These are phyloP conservation scores for Tripidium arundinaceum DNA, from an alignment of 202 grass and related monocot species.

Conservation along the genomic window DNA sequence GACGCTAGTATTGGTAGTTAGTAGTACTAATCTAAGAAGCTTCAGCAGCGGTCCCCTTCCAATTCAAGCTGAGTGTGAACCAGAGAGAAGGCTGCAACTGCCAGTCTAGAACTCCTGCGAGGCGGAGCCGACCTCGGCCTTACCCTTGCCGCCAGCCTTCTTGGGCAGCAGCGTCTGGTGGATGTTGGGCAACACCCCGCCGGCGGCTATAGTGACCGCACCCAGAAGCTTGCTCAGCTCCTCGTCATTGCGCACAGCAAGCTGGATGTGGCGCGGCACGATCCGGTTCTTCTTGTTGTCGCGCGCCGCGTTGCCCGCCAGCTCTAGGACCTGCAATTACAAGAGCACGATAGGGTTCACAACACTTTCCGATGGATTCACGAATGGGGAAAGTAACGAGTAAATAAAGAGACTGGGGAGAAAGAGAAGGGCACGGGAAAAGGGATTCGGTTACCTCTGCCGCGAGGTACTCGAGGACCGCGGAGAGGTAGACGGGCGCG, in stretches of 20 bases:
- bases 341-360: no score
- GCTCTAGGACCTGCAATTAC: conserved; percentile 55
- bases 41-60: no score
- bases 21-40: not conserved
- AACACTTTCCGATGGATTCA: no score
- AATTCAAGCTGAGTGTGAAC: accelerated
- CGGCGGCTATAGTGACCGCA: conserved; percentile 56
- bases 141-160: conserved; percentile 58
- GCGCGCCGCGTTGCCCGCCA: conserved; percentile 79
- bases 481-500: conserved; percentile 87
- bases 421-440: no score
- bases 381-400: no score
- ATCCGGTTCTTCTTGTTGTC: conserved; percentile 98
- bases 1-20: not conserved
- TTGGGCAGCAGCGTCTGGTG: conserved; percentile 72
- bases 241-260: conserved; percentile 92
- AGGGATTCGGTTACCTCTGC: no score
- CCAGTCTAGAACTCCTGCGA: conserved; percentile 69
- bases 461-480: conserved; percentile 88
- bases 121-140: conserved; percentile 55
- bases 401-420: not conserved
- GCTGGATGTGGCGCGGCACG: conserved; percentile 91
- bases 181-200: conserved; percentile 84
- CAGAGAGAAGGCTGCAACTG: no score
- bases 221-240: conserved; percentile 63